Conservation (phyloP, 257 asterid species). For the Solanum corneliomulleri region DNA sequence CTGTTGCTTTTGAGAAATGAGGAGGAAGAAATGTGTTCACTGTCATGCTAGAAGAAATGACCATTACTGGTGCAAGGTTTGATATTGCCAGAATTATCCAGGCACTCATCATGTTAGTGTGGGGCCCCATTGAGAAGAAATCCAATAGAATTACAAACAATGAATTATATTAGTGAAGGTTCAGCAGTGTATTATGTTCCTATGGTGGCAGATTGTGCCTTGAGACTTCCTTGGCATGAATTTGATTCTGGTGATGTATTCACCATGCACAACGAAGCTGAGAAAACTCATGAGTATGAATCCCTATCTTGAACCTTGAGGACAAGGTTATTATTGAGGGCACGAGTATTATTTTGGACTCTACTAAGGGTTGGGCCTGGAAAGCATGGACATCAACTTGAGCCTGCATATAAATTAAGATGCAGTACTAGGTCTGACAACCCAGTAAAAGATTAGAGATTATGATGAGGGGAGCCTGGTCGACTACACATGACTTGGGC, state of each 20-base stretch:
- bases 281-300: not conserved
- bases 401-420: not conserved
- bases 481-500: not conserved
- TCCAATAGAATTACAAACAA: not conserved
- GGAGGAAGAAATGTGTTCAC: not conserved
- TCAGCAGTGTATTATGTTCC: not conserved
- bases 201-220: not conserved
- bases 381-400: not conserved
- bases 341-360: not conserved
- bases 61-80: not conserved
- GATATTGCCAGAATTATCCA: not conserved
- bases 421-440: not conserved
- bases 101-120: not conserved
- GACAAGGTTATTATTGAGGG: not conserved
- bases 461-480: not conserved
- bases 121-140: not conserved
- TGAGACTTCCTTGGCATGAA: not conserved
- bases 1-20: not conserved
- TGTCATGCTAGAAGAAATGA: not conserved
- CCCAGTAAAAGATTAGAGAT: not conserved
- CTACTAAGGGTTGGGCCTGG: not conserved
- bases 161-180: not conserved
- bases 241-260: not conserved
- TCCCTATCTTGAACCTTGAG: not conserved
- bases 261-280: not conserved